Conservation (phyloP, 1,139 yeast species). For the Wickerhamiella infanticola region DNA sequence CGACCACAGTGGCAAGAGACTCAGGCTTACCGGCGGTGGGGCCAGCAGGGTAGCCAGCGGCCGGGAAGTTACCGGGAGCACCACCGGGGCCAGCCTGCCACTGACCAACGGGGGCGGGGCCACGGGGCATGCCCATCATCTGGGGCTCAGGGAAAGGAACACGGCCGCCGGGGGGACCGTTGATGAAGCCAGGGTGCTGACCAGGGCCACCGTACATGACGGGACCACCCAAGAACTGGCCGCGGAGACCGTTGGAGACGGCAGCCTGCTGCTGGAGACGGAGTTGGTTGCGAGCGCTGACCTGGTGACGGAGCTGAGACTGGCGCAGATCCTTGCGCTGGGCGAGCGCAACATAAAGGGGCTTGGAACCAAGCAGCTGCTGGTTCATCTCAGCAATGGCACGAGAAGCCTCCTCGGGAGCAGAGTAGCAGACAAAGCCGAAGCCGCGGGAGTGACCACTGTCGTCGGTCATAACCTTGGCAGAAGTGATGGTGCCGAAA, state of each 20-base stretch:
- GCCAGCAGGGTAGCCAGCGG: conserved; percentile 14
- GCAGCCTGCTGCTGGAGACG: conserved; percentile 82
- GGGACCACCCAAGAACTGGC: conserved; percentile 76
- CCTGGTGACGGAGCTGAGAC: conserved; percentile 93
- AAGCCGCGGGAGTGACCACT: conserved; percentile 93
- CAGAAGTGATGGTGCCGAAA: conserved; percentile 90
- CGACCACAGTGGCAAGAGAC: conserved; percentile 24
- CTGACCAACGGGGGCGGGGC: conserved; percentile 22
- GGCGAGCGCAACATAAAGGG: conserved; percentile 95
- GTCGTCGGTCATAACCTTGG: conserved; percentile 93
- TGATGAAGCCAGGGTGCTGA: conserved; percentile 6
- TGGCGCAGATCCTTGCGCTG: conserved; percentile 98
- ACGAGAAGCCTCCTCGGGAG: conserved; percentile 98
- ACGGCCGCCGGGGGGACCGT: conserved; percentile 53
- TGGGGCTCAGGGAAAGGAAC: conserved; percentile 67
- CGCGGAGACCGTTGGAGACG: conserved; percentile 76
- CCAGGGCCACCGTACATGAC: conserved; percentile 63
- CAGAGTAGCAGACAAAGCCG: conserved; percentile 95
- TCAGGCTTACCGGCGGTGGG: conserved; percentile 15
- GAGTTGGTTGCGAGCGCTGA: conserved; percentile 96
- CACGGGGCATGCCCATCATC: conserved; percentile 53
- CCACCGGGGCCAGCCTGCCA: conserved; percentile 19
- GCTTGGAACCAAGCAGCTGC: conserved; percentile 90
- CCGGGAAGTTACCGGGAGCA: conserved; percentile 8
- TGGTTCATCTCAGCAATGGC: conserved; percentile 99